Percentiles rank a stretch among this genome's conserved stretches.
Evolutionary conservation across 371 early-diverging fungal species (phyloP).

Genomic region (Nematocida sp.): DNA sequence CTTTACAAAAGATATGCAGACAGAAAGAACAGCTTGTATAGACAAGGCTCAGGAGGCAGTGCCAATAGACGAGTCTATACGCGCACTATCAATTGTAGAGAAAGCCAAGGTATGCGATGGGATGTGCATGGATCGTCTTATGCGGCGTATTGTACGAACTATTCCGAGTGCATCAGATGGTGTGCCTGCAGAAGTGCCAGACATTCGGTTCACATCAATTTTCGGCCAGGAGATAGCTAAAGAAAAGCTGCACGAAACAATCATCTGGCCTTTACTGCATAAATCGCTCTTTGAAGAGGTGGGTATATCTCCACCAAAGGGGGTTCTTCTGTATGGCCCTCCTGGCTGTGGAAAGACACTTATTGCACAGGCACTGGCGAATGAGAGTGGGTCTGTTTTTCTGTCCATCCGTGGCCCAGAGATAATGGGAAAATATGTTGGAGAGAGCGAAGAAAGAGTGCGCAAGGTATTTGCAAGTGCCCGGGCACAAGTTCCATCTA

Average conservation of each 20-base stretch:
- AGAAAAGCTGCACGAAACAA: constrained; percentile 40
- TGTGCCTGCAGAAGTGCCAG: constrained; percentile 42
- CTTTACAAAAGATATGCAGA: neutral
- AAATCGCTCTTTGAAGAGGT: constrained; percentile 80
- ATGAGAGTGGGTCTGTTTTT: constrained; percentile 90
- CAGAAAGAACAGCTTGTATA: neutral
- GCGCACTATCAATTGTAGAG: neutral
- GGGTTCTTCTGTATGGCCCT: constrained; percentile 89
- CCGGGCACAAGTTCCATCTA: constrained; percentile 90
- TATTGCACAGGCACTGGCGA: constrained; percentile 91
- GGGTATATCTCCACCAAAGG: constrained; percentile 87
- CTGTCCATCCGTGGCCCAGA: constrained; percentile 93
- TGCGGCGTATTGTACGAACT: constrained; percentile 1
- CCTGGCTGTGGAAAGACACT: constrained; percentile 95
- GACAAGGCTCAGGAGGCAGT: neutral
- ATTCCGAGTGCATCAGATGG: constrained; percentile 57
- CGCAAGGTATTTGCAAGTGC: constrained; percentile 91
- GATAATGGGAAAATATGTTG: constrained; percentile 92
- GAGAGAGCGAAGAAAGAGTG: constrained; percentile 93
- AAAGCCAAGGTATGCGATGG: neutral
- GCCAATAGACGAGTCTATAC: constrained; percentile 1
- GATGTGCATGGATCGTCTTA: constrained; percentile 33
- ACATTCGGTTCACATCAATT: constrained; percentile 46
- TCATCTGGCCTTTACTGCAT: constrained; percentile 61
- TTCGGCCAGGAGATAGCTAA: constrained; percentile 62